A percentile compares a stretch with the other conserved stretches of the same genome.
These are phyloP conservation scores for Elaeis guineensis DNA, from an alignment of 176 grass and related monocot genomes.

Conservation along the genomic window DNA sequence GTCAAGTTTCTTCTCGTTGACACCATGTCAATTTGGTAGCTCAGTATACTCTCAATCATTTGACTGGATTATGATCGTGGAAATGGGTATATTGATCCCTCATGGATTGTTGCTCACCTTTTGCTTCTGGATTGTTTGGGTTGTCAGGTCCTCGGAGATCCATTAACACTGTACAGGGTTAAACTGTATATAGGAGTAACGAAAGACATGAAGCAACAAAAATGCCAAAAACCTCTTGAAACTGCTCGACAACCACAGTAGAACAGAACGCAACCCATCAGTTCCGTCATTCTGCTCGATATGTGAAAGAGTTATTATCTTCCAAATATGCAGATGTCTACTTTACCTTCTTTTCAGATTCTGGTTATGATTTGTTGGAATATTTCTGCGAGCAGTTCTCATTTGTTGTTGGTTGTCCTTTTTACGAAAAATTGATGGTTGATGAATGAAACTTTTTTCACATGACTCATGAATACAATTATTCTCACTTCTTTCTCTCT, in stretches of 20 bases:
- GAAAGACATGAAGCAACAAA: constrained; percentile 1
- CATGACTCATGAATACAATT: too few species aligned
- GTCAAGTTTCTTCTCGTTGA: too few species aligned
- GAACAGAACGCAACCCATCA: background rate
- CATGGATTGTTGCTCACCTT: constrained; percentile 4
- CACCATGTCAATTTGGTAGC: too few species aligned
- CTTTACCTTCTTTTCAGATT: background rate
- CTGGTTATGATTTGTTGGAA: too few species aligned
- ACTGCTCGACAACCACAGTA: background rate
- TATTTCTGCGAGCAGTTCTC: too few species aligned
- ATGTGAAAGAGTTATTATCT: background rate
- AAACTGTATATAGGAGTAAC: constrained; percentile 8
- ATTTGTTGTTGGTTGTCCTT: too few species aligned
- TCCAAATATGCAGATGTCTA: background rate
- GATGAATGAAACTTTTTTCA: too few species aligned
- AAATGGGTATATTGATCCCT: background rate
- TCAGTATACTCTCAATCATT: too few species aligned
- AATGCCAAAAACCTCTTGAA: background rate
- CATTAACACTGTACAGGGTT: constrained; percentile 5
- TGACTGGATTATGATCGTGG: too few species aligned
- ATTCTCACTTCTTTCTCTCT: too few species aligned
- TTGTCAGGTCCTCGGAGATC: background rate
- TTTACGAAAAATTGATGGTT: too few species aligned
- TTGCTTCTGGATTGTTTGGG: background rate
- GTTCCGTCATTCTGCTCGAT: background rate